These are phyloP conservation scores for Castanea mollissima DNA, from an alignment of 306 rosid species.

Conservation along the genomic window DNA sequence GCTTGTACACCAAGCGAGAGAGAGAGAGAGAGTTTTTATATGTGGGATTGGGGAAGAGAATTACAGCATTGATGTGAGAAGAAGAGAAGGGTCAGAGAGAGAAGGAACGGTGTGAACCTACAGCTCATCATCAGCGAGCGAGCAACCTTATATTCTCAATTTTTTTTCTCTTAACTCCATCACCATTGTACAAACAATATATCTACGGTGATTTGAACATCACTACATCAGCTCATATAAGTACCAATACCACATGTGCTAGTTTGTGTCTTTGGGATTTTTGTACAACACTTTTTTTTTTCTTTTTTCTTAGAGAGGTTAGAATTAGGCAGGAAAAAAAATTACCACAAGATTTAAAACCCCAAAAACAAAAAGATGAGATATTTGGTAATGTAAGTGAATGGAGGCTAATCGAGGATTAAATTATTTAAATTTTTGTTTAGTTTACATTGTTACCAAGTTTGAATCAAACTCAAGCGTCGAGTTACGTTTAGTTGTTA, in stretches of 20 bases:
- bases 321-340: background rate
- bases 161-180: background rate
- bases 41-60: constrained; percentile 26
- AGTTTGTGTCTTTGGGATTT: no score
- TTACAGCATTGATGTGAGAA: constrained; percentile 54
- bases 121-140: constrained; percentile 49
- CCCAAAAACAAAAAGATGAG: background rate
- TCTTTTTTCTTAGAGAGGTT: no score
- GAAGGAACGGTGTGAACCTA: constrained; percentile 45
- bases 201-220: background rate
- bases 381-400: background rate
- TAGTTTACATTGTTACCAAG: background rate
- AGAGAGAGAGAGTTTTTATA: constrained; percentile 13
- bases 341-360: no score
- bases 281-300: background rate
- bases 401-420: background rate
- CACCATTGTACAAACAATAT: background rate
- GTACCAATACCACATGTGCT: no score
- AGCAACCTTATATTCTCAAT: background rate
- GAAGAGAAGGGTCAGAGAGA: constrained; percentile 25
- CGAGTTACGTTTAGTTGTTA: background rate
- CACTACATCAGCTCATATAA: background rate
- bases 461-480: background rate
- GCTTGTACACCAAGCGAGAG: constrained; percentile 22
- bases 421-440: background rate